Conservation (phyloP, 2,329 filamentous ascomycete genomes). For the Trematosphaeria pertusa region DNA sequence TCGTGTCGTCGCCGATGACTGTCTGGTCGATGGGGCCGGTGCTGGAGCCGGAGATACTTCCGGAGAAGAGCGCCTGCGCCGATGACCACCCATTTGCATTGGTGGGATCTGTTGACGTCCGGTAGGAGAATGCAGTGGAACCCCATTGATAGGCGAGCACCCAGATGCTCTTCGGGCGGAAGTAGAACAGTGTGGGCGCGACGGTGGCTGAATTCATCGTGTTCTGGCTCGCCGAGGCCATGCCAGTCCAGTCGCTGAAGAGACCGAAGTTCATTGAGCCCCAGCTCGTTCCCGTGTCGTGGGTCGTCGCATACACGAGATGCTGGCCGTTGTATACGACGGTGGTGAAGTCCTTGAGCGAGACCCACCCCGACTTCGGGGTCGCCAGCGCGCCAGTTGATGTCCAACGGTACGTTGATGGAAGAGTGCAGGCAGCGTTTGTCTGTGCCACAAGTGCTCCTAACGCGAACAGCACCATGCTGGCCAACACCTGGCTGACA, state of each 20-base stretch:
- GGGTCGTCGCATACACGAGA: constrained; percentile 65
- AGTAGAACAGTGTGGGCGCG: constrained; percentile 70
- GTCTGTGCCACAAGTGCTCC: constrained; percentile 22
- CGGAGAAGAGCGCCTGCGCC: constrained; percentile 63
- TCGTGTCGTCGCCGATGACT: constrained; percentile 65
- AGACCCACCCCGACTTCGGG: constrained; percentile 61
- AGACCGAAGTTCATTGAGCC: constrained; percentile 66
- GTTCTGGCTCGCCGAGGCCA: constrained; percentile 62
- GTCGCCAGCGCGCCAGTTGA: constrained; percentile 59
- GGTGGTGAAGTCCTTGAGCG: constrained; percentile 69
- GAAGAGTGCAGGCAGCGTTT: constrained; percentile 62
- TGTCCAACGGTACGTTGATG: constrained; percentile 63
- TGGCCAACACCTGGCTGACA: neutral
- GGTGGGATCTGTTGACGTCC: constrained; percentile 64
- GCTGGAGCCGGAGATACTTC: constrained; percentile 58
- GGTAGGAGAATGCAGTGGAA: constrained; percentile 64
- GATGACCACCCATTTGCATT: constrained; percentile 65
- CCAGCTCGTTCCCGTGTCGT: constrained; percentile 54
- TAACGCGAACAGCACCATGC: constrained; percentile 19
- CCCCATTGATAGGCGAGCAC: constrained; percentile 73
- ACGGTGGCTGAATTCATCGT: constrained; percentile 57
- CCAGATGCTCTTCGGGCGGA: constrained; percentile 67
- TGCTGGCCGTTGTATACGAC: constrained; percentile 64
- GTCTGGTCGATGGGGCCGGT: constrained; percentile 69
- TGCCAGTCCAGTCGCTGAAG: constrained; percentile 61